Conservation (phyloP, 441 rosid species). For the Populus hybrid region DNA sequence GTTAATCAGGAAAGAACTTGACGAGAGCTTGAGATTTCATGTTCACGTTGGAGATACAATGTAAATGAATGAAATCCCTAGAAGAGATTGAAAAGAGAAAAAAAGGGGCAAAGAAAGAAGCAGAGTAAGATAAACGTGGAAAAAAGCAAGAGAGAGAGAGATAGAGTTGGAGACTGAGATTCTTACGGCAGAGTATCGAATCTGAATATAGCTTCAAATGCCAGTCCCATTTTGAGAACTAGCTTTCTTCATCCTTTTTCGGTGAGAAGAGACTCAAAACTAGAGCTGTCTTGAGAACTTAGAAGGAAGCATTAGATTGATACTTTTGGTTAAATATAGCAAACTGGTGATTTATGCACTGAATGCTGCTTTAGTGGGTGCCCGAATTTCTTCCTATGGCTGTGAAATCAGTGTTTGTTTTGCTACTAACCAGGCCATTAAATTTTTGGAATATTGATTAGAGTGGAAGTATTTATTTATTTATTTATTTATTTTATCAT, state of each 20-base stretch:
- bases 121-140: not conserved
- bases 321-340: not conserved
- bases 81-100: not conserved
- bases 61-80: not conserved
- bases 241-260: not conserved
- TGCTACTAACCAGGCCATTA: not conserved
- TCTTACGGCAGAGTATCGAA: not conserved
- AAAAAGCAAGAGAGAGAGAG: not conserved
- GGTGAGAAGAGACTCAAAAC: not conserved
- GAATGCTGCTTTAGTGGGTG: not conserved
- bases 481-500: not conserved
- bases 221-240: not conserved
- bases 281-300: no score
- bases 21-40: not conserved
- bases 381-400: not conserved
- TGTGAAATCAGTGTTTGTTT: not conserved
- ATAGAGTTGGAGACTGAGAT: not conserved
- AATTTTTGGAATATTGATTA: not conserved
- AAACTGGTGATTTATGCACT: not conserved
- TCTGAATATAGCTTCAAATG: not conserved
- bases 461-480: not conserved
- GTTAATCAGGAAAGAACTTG: not conserved
- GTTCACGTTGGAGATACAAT: not conserved
- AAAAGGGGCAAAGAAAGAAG: not conserved
- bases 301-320: no score